phyloP scores from a whole-genome alignment of 768 basidiomycete genomes.

The Kwoniella pini region DNA sequence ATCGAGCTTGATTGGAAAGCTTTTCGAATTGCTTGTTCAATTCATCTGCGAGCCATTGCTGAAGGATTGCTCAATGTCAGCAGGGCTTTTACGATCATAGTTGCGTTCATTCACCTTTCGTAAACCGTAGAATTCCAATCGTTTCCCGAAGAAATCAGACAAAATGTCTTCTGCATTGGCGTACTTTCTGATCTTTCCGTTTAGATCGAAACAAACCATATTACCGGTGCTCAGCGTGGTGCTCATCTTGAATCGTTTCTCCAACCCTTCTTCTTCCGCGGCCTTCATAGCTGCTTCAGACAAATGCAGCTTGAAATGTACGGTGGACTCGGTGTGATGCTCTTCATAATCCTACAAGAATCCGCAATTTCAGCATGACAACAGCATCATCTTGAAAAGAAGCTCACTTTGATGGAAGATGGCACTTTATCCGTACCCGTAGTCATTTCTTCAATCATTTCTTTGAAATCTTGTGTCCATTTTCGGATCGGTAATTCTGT shows the following conservation, averaged over 20 bases:
- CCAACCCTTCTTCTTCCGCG: constrained; percentile 83
- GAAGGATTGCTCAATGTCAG: neutral
- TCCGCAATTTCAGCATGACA: too few relatives aligned
- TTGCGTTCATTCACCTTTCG: constrained; percentile 68
- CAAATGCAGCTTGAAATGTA: constrained; percentile 86
- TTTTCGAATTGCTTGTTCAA: constrained; percentile 78
- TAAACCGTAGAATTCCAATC: constrained; percentile 89
- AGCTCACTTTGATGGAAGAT: constrained; percentile 70
- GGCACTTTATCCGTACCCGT: constrained; percentile 72
- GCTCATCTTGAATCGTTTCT: constrained; percentile 88
- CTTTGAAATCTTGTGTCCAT: constrained; percentile 92
- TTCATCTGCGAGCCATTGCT: constrained; percentile 84
- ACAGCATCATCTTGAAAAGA: neutral
- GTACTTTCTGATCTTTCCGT: constrained; percentile 95
- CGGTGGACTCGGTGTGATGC: constrained; percentile 86
- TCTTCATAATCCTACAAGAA: constrained; percentile 85
- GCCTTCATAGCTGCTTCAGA: constrained; percentile 74
- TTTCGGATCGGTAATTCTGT: constrained; percentile 91
- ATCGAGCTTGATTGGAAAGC: constrained; percentile 90
- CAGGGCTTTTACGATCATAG: neutral
- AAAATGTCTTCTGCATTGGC: constrained; percentile 84
- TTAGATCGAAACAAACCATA: constrained; percentile 98
- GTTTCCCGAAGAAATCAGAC: constrained; percentile 85
- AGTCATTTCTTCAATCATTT: constrained; percentile 85
- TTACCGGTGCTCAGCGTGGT: constrained; percentile 83